These are phyloP conservation scores for Hanseniaspora guilliermondii DNA, from an alignment of 805 yeast species.

Conservation along the genomic window DNA sequence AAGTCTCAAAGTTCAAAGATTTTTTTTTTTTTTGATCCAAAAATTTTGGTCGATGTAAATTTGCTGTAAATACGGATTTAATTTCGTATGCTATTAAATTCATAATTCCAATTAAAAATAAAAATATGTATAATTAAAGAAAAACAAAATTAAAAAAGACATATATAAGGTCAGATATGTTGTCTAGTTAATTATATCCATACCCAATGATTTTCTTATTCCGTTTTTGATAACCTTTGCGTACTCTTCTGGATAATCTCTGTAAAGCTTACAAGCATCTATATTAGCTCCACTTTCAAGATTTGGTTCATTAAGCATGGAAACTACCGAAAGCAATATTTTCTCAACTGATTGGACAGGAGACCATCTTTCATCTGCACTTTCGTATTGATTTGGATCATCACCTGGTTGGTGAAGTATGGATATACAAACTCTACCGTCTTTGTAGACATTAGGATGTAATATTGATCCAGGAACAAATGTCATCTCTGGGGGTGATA, in stretches of 20 bases:
- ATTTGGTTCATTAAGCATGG: slow-evolving; percentile 95
- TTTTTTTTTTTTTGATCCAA: not conserved
- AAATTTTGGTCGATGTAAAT: not conserved
- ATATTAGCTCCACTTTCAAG: slow-evolving; percentile 90
- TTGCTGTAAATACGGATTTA: not conserved
- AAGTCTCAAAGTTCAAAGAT: not conserved
- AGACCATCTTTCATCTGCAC: slow-evolving; percentile 95
- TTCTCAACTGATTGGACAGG: slow-evolving; percentile 98
- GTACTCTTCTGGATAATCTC: slow-evolving; percentile 65
- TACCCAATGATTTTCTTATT: slow-evolving; percentile 60
- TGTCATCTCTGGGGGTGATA: slow-evolving; percentile 64
- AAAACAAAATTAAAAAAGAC: not conserved
- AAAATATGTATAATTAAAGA: not conserved
- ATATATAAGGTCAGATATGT: too few relatives aligned
- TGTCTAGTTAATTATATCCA: slow-evolving; percentile 26
- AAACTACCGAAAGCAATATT: slow-evolving; percentile 79
- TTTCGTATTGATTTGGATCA: slow-evolving; percentile 89
- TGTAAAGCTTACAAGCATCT: slow-evolving; percentile 72
- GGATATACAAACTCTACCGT: slow-evolving; percentile 92
- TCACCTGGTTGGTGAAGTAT: slow-evolving; percentile 94
- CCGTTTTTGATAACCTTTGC: slow-evolving; percentile 51
- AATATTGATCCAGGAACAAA: slow-evolving; percentile 63
- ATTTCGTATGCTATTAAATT: too few relatives aligned
- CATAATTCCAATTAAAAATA: not conserved
- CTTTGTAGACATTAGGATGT: slow-evolving; percentile 89